A percentile compares a stretch with the other conserved stretches of the same genome.
phyloP scores from a whole-genome alignment of 1,284 basidiomycete species.

The Mycosarcoma mackinlayi region DNA sequence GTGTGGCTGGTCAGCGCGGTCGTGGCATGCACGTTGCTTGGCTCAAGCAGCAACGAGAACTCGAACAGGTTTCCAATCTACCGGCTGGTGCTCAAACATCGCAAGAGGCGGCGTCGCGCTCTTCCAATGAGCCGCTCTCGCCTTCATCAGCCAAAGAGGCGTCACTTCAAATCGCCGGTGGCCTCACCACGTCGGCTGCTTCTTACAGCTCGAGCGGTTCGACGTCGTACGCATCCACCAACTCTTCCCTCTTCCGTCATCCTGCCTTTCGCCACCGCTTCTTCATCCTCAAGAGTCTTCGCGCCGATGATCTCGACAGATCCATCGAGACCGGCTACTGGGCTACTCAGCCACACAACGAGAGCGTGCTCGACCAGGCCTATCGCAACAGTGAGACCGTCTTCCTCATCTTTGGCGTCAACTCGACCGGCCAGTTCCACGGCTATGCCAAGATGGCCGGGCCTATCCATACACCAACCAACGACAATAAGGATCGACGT shows the following conservation, averaged over 20 bases:
- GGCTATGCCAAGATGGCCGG: slow-evolving; percentile 68
- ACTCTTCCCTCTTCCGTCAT: slow-evolving; percentile 76
- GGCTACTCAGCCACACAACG: slow-evolving; percentile 95
- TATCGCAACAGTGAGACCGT: slow-evolving; percentile 87
- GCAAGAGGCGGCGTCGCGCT: background rate
- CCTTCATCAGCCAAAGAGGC: slow-evolving; percentile 9
- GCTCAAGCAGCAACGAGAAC: slow-evolving; percentile 73
- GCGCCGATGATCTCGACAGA: slow-evolving; percentile 81
- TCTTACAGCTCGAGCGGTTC: slow-evolving; percentile 53
- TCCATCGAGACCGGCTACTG: slow-evolving; percentile 85
- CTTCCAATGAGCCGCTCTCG: slow-evolving; percentile 22
- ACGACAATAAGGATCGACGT: slow-evolving; percentile 20
- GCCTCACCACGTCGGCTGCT: slow-evolving; percentile 29
- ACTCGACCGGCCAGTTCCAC: slow-evolving; percentile 77
- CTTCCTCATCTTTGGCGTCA: slow-evolving; percentile 88
- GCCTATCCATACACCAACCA: slow-evolving; percentile 42
- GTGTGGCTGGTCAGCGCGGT: slow-evolving; percentile 90
- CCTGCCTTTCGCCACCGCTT: slow-evolving; percentile 84
- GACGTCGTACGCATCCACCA: slow-evolving; percentile 61
- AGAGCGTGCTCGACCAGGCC: slow-evolving; percentile 80
- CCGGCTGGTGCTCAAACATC: background rate
- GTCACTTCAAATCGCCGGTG: slow-evolving; percentile 9
- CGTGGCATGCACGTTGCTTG: slow-evolving; percentile 84
- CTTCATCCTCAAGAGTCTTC: slow-evolving; percentile 87
- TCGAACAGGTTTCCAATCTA: slow-evolving; percentile 20